These are phyloP conservation scores for Canavalia ensiformis DNA, from an alignment of 306 rosid species.

Conservation along the genomic window DNA sequence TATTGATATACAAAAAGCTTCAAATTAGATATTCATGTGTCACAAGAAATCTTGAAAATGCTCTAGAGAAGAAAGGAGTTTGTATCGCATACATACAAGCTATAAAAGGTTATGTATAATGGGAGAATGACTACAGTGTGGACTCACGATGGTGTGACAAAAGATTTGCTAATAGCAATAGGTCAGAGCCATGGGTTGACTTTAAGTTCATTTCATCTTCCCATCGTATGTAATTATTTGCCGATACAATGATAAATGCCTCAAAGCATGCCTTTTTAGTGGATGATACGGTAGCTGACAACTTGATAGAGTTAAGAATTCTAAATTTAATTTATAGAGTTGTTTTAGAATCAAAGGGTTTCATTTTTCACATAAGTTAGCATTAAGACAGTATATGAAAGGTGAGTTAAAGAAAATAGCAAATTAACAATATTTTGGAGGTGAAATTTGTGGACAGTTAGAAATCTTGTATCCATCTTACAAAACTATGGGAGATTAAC, in stretches of 20 bases:
- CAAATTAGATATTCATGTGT: not conserved
- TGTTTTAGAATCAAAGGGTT: no score
- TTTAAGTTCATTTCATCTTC: not conserved
- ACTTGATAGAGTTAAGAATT: no score
- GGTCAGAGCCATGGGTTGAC: not conserved
- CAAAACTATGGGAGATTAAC: no score
- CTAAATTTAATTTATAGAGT: no score
- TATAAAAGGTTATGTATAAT: not conserved
- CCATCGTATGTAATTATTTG: not conserved
- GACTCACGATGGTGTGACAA: not conserved
- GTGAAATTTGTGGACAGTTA: no score
- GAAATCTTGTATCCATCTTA: no score
- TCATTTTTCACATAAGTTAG: no score
- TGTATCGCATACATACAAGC: not conserved
- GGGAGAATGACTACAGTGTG: not conserved
- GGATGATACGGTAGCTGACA: no score
- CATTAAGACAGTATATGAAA: no score
- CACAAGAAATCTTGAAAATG: not conserved
- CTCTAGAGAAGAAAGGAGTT: not conserved
- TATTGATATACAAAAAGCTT: not conserved
- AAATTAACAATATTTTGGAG: no score
- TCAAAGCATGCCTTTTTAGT: no score
- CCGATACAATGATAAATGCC: not conserved
- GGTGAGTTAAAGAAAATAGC: no score
- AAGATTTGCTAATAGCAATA: not conserved